Evolutionary conservation across 2,329 filamentous ascomycete species (phyloP).

Genomic region (Paramyrothecium roridum): DNA sequence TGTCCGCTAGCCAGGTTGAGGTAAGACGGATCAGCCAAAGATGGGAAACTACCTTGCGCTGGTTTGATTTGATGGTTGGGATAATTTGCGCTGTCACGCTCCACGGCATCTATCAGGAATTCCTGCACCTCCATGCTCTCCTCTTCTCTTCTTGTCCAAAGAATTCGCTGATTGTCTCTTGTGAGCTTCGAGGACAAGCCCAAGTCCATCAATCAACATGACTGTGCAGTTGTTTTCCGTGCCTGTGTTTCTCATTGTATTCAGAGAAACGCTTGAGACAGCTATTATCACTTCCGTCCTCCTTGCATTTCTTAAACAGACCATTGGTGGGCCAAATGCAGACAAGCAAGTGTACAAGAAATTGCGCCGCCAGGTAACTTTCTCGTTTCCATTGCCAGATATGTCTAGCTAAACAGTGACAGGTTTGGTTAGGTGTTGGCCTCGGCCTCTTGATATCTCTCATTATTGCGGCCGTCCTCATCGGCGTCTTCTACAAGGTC

Average conservation of each 20-base stretch:
- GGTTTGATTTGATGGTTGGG: not conserved
- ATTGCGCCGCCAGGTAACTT: conserved; percentile 60
- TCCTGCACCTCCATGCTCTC: not conserved
- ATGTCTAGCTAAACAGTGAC: conserved; percentile 10
- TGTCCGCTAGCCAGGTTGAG: not conserved
- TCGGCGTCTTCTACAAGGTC: conserved; percentile 68
- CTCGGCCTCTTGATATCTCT: conserved; percentile 52
- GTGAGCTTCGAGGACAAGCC: not conserved
- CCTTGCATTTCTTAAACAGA: conserved; percentile 81
- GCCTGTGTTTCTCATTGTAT: conserved; percentile 86
- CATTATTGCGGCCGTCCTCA: conserved; percentile 62
- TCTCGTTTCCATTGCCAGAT: not conserved
- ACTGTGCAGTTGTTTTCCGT: conserved; percentile 71
- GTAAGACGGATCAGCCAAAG: not conserved
- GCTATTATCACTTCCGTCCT: conserved; percentile 83
- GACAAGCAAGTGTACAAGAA: conserved; percentile 64
- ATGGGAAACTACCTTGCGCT: not conserved
- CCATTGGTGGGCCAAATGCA: conserved; percentile 60
- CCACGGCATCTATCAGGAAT: too few species aligned
- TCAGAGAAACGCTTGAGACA: conserved; percentile 80
- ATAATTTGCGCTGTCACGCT: not conserved
- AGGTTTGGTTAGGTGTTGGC: conserved; percentile 54
- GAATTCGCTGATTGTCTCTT: too few species aligned
- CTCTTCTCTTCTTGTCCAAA: not conserved
- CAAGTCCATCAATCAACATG: conserved; percentile 33